Evolutionary conservation across 495 filamentous ascomycete species (phyloP), one percentile per base, ranked within the genome.

Genomic region (Aspergillus indologenus): DNA sequence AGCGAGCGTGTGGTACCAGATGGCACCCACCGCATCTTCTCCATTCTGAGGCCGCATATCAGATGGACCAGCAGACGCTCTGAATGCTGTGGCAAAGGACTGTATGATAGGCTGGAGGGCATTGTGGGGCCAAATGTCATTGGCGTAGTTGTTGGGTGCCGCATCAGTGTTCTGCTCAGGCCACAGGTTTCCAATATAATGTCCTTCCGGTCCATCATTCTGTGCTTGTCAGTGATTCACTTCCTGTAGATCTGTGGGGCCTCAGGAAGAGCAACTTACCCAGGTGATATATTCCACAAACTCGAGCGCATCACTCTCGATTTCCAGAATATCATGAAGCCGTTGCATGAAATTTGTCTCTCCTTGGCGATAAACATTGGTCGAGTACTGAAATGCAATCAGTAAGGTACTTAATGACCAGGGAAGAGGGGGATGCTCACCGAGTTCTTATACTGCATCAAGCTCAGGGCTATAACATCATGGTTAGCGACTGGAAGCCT

Each of bases 1-100:
- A 9, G 26, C 26, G 26, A 29, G 26, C 26, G 45, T 47, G 8
- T 47, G 18, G 26, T 59, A 63, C 61, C 61, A 63, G 15, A 63
- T 49, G n/a, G 61, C 46, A 4, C 45, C 64, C 76, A 57, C 63
- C 63, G 61, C 63, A 9, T 29, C 26, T 26, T 42, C 21, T 15
- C 21, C 44, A 20, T n/a, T 31, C 3, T 49, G 56, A 6, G 61
- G 56, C 5, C 21, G 4, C 29, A 63, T 63, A 18, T 56, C 26
- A 19, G 42, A 29, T 26, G 44, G 24, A 3, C 29, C 44, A 23
- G 57, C 58, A 20, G 72, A 72, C 29, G 50, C 53, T 48, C 75
- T 77, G 50, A 57, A 77, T 0, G 75, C 72, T 1, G 59, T 43
- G 51, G 75, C 73, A 58, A 77, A 77, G 0, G 70, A 55, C 1